Base-by-base conservation (phyloP, 2,329 filamentous ascomycete genomes). In the Aspergillus niger region DNA sequence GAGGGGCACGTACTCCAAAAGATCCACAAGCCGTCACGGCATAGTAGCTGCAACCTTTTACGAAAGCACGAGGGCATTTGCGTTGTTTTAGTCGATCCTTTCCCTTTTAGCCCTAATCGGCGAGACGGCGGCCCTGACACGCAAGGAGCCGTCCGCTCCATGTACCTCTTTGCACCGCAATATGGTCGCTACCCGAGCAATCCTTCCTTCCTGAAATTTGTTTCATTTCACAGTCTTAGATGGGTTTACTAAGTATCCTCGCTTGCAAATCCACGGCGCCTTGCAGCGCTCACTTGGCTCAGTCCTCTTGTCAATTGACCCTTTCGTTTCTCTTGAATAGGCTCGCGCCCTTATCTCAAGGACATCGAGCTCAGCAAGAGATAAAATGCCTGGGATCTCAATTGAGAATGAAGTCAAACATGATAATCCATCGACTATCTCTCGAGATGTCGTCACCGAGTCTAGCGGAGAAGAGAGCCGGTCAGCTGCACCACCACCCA, bases 41-140 rank as follows among this genome's bases (percentile, higher is more conserved):
- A 36, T 36, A 13, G 32, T 36, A 36, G 32, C 11, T 13, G 32
- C 32, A 36, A 36, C 32, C 11, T 36, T 36, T 5, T 17, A 22
- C 28, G 61, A 61, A 68, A 61, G 69, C 69, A 48, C 63, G 71
- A 73, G 71, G 39, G 65, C 61, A 58, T 71, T 73, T 73, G 71
- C 71, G 70, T 62, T 67, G 50, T 70, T 73, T 67, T 52, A 17
- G 56, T 28, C 54, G 57, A 59, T 63, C 60, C 36, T 38, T 58
- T 51, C 61, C 60, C 38, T 54, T 36, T n/a, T 56, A 58, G 53
- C 61, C 57, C 58, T 65, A 55, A 58, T 11, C 28, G 20, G 49
- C 44, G 38, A n/a, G n/a, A 15, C 13, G 15, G 15, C 22, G 10
- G 20, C 24, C 22, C 22, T 39, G 22, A 20, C 51, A 39, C 28